Percentiles rank a stretch among this genome's conserved stretches.
These are phyloP conservation scores for Elsinoe australis DNA, from an alignment of 2,329 filamentous ascomycete genomes.

Conservation along the genomic window DNA sequence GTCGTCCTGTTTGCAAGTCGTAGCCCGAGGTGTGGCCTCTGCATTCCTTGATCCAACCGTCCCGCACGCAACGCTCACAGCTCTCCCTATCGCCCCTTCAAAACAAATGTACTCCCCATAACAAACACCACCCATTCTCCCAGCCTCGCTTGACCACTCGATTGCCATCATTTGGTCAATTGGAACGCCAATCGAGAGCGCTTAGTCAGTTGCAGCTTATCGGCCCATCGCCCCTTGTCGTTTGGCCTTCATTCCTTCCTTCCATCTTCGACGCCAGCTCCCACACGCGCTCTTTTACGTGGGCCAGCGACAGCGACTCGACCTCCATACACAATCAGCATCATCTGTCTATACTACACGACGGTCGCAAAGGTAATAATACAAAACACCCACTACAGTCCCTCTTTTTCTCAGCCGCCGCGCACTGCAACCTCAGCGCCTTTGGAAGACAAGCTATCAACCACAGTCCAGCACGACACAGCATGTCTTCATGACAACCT, in stretches of 20 bases:
- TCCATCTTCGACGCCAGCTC: slow-evolving; percentile 5
- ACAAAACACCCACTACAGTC: slow-evolving; percentile 10
- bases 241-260: slow-evolving; percentile 15
- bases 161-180: not conserved
- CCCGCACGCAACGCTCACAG: slow-evolving; percentile 3
- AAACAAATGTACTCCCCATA: slow-evolving; percentile 3
- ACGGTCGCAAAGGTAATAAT: slow-evolving; percentile 14
- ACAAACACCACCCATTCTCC: slow-evolving; percentile 10
- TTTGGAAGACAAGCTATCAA: not conserved
- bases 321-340: not conserved
- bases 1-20: not conserved
- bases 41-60: slow-evolving; percentile 8
- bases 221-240: slow-evolving; percentile 10
- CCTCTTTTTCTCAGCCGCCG: not conserved
- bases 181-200: not conserved
- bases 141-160: not conserved
- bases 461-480: not conserved
- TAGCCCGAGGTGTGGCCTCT: not conserved
- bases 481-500: slow-evolving; percentile 9
- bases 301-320: not conserved
- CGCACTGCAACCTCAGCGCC: not conserved
- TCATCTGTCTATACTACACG: slow-evolving; percentile 8
- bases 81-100: not conserved
- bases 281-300: slow-evolving; percentile 16
- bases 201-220: slow-evolving; percentile 15